These are phyloP conservation scores for Ziziphus jujuba DNA, from an alignment of 306 rosid species.

Conservation along the genomic window DNA sequence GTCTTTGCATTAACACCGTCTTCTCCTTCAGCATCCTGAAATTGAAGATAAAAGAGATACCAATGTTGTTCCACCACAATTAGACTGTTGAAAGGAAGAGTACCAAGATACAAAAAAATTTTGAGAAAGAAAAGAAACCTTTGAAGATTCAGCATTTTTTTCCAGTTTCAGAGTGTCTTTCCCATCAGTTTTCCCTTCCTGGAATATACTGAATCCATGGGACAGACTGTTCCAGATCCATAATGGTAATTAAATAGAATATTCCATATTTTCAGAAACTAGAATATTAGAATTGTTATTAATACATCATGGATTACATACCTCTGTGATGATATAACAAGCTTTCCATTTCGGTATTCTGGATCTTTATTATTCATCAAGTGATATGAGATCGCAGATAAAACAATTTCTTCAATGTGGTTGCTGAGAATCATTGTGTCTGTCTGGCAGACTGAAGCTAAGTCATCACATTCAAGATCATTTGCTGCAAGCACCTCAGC, in stretches of 20 bases:
- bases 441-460: conserved; percentile 61
- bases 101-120: conserved; percentile 1
- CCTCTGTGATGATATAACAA: conserved; percentile 80
- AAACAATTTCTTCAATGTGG: conserved; percentile 74
- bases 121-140: conserved; percentile 44
- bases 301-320: conserved; percentile 26
- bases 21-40: conserved; percentile 58
- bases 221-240: conserved; percentile 69
- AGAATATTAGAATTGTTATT: not conserved
- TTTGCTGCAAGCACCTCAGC: conserved; percentile 79
- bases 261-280: conserved; percentile 2
- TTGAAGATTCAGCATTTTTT: conserved; percentile 60
- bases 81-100: not conserved
- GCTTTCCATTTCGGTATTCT: conserved; percentile 88
- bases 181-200: conserved; percentile 62
- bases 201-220: conserved; percentile 79
- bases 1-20: conserved; percentile 48
- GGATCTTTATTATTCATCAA: conserved; percentile 66
- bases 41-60: conserved; percentile 16
- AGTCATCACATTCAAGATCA: conserved; percentile 82
- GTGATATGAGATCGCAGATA: conserved; percentile 75
- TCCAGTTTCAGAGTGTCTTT: conserved; percentile 61
- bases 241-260: conserved; percentile 26
- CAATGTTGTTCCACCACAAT: conserved; percentile 1
- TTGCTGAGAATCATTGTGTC: conserved; percentile 64